phyloP scores from a whole-genome alignment of 169 alveolate species.

The Amoebophrya sp. region DNA sequence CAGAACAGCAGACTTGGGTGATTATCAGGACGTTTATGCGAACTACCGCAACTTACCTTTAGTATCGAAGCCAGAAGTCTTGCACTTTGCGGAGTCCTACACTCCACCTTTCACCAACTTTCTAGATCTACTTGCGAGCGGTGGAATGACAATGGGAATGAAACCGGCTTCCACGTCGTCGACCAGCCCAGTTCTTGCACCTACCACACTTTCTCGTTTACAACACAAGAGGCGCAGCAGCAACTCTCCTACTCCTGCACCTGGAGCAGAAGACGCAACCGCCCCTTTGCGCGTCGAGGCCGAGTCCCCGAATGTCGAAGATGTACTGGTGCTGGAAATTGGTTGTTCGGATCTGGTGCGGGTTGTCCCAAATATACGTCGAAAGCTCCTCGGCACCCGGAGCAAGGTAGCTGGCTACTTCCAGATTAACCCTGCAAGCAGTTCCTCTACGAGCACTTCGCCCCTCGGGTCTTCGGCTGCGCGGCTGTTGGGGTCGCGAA shows the following conservation, averaged over 20 bases:
- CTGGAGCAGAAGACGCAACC: neutral
- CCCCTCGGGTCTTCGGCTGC: too few species aligned
- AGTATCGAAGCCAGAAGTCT: neutral
- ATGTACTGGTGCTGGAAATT: neutral
- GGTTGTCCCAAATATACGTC: neutral
- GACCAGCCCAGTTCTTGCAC: neutral
- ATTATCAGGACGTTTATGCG: too few species aligned
- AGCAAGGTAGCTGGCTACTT: neutral
- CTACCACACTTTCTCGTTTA: too few species aligned
- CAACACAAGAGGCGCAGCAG: too few species aligned
- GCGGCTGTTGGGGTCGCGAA: too few species aligned
- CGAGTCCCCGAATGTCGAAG: too few species aligned
- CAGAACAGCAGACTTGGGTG: too few species aligned
- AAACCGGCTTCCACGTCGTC: neutral
- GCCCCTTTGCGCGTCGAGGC: too few species aligned
- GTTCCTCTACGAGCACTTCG: too few species aligned
- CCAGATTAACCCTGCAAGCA: neutral
- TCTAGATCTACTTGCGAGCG: too few species aligned
- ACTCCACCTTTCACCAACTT: neutral
- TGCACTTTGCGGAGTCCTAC: neutral
- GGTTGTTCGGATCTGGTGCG: neutral
- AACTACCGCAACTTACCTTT: neutral
- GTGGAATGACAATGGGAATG: too few species aligned
- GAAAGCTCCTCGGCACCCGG: neutral
- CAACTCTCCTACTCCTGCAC: too few species aligned